phyloP scores from a whole-genome alignment of 2,329 filamentous ascomycete species.

The Erysiphe neolycopersici region DNA sequence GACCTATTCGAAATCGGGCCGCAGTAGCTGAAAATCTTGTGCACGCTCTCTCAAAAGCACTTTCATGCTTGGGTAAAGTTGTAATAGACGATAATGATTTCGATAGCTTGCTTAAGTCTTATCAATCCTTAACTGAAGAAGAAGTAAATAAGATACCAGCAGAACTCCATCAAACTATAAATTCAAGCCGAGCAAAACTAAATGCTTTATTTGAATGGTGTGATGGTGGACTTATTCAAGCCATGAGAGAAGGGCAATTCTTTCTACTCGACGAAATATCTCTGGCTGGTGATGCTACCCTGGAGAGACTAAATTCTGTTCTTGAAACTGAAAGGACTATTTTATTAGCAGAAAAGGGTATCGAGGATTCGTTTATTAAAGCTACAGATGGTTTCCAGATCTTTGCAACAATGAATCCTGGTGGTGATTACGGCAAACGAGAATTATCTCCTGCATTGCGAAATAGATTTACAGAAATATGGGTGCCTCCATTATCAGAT shows the following conservation, averaged over 20 bases:
- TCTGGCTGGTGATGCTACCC: slow-evolving; percentile 83
- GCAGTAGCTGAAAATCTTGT: slow-evolving; percentile 39
- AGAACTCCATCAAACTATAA: slow-evolving; percentile 16
- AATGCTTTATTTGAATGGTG: slow-evolving; percentile 90
- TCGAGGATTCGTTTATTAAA: slow-evolving; percentile 52
- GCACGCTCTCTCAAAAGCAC: slow-evolving; percentile 26
- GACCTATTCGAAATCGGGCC: slow-evolving; percentile 66
- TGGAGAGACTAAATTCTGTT: slow-evolving; percentile 89
- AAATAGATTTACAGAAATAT: slow-evolving; percentile 96
- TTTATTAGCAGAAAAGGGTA: slow-evolving; percentile 79
- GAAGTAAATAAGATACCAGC: slow-evolving; percentile 13
- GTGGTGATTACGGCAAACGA: slow-evolving; percentile 93
- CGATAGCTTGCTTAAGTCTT: slow-evolving; percentile 21
- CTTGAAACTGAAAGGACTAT: slow-evolving; percentile 70
- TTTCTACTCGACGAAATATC: slow-evolving; percentile 97
- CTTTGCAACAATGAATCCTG: slow-evolving; percentile 96
- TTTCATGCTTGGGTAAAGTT: slow-evolving; percentile 17
- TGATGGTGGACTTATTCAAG: slow-evolving; percentile 76
- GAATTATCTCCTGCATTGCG: slow-evolving; percentile 84
- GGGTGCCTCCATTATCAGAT: slow-evolving; percentile 75
- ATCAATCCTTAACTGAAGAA: slow-evolving; percentile 20
- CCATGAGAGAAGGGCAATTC: slow-evolving; percentile 71
- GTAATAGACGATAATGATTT: slow-evolving; percentile 33
- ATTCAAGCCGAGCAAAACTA: slow-evolving; percentile 28
- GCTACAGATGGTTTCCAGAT: slow-evolving; percentile 72